These are phyloP conservation scores for Geotrichum fermentans DNA, from an alignment of 1,139 yeast species.

Conservation along the genomic window DNA sequence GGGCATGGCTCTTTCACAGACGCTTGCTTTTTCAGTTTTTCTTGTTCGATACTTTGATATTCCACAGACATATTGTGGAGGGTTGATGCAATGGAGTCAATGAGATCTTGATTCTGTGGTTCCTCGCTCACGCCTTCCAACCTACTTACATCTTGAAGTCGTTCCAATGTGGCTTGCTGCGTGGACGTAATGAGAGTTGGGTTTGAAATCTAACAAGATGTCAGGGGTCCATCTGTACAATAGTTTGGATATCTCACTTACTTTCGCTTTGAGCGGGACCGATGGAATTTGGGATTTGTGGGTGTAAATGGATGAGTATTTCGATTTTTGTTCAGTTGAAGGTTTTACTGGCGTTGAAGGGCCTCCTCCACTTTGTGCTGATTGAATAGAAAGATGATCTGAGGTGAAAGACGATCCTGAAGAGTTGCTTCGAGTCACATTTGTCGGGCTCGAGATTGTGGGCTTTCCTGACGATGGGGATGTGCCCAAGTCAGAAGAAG, in stretches of 20 bases:
- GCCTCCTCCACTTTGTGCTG: too few relatives aligned
- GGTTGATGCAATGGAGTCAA: conserved; percentile 8
- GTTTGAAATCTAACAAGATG: conserved; percentile 4
- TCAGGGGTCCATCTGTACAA: not conserved
- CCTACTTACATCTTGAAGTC: conserved; percentile 1
- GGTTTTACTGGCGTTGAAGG: not conserved
- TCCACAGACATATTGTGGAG: conserved; percentile 7
- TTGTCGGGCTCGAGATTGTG: not conserved
- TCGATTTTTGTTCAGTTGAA: not conserved
- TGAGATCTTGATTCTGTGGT: conserved; percentile 1
- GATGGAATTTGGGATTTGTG: not conserved
- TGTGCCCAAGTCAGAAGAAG: too few relatives aligned
- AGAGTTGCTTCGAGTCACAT: not conserved
- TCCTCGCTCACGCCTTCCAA: not conserved
- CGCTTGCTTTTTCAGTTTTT: not conserved
- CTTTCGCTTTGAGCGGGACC: conserved; percentile 3
- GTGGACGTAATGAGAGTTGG: conserved; percentile 10
- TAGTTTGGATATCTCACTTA: not conserved
- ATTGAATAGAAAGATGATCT: not conserved
- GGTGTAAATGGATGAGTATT: not conserved
- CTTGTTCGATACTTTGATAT: not conserved
- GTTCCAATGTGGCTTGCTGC: conserved; percentile 4
- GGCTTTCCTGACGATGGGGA: not conserved
- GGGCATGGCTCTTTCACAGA: too few relatives aligned
- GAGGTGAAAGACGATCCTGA: not conserved